Conservation (phyloP, 2,329 filamentous ascomycete genomes). For the Neocucurbitaria cava region DNA sequence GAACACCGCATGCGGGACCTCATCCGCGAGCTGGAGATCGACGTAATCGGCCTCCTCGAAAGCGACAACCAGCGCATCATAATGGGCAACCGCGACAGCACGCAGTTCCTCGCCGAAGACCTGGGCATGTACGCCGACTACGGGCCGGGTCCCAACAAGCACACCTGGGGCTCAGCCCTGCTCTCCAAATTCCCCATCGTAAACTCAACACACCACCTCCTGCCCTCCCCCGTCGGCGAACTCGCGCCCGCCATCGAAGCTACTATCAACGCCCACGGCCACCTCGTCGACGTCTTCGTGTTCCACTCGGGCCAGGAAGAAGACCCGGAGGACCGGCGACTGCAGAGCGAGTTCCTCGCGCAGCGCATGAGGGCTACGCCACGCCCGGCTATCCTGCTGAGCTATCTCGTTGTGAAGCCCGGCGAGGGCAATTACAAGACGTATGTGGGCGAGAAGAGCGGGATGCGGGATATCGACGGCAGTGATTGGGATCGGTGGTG, state of each 20-base stretch:
- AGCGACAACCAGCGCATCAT: slow-evolving; percentile 96
- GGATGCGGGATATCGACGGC: slow-evolving; percentile 94
- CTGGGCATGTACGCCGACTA: slow-evolving; percentile 99
- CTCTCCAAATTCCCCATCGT: slow-evolving; percentile 97
- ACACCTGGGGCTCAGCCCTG: slow-evolving; percentile 94
- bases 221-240: slow-evolving; percentile 92
- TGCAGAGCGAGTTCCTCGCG: slow-evolving; percentile 86
- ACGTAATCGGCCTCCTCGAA: slow-evolving; percentile 93
- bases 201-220: slow-evolving; percentile 93
- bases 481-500: slow-evolving; percentile 98
- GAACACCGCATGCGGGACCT: slow-evolving; percentile 92
- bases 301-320: slow-evolving; percentile 99
- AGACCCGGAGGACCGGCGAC: slow-evolving; percentile 85
- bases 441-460: slow-evolving; percentile 83
- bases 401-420: slow-evolving; percentile 91
- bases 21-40: slow-evolving; percentile 93
- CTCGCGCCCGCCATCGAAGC: slow-evolving; percentile 95
- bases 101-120: slow-evolving; percentile 93
- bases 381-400: slow-evolving; percentile 83
- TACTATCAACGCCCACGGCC: slow-evolving; percentile 92
- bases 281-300: slow-evolving; percentile 90
- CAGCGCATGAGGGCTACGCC: slow-evolving; percentile 84
- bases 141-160: slow-evolving; percentile 96
- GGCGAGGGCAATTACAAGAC: slow-evolving; percentile 95
- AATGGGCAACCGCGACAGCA: slow-evolving; percentile 98